Evolutionary conservation across 2,329 filamentous ascomycete genomes (phyloP).

Genomic region (Dothideomycetes sp.): DNA sequence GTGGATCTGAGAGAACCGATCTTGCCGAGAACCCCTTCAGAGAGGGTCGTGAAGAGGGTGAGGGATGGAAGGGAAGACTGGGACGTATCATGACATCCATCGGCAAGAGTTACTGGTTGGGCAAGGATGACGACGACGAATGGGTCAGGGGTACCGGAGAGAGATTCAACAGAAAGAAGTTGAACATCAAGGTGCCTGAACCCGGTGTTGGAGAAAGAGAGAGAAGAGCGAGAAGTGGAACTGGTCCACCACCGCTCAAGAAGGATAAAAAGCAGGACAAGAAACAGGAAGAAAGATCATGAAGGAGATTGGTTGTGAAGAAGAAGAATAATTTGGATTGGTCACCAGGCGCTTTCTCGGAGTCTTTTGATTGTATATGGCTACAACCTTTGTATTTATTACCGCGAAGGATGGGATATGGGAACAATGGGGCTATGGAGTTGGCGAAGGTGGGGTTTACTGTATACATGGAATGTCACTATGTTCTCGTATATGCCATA

Average conservation of each 20-base stretch:
- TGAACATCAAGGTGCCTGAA: conserved; percentile 33
- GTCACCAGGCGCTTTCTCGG: background rate
- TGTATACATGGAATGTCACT: too few relatives aligned
- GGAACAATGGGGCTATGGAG: too few relatives aligned
- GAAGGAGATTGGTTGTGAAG: background rate
- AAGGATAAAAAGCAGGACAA: background rate
- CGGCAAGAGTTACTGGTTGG: conserved; percentile 73
- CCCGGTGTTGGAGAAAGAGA: conserved; percentile 48
- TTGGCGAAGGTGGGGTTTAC: too few relatives aligned
- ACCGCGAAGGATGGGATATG: too few relatives aligned
- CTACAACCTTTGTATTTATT: too few relatives aligned
- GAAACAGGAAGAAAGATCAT: conserved; percentile 5
- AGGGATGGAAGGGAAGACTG: conserved; percentile 68
- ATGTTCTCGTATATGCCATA: too few relatives aligned
- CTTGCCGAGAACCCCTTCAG: conserved; percentile 62
- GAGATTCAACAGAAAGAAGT: conserved; percentile 43
- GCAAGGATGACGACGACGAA: conserved; percentile 49
- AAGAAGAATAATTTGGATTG: too few relatives aligned
- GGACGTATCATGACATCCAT: conserved; percentile 71
- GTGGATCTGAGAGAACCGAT: conserved; percentile 34
- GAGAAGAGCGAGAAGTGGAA: conserved; percentile 52
- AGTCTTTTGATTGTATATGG: too few relatives aligned
- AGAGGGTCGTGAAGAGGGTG: conserved; percentile 58
- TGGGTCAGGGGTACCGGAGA: conserved; percentile 59
- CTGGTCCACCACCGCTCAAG: conserved; percentile 43